Evolutionary conservation across 345 rosid species (phyloP).

Genomic region (Anacardium occidentale): DNA sequence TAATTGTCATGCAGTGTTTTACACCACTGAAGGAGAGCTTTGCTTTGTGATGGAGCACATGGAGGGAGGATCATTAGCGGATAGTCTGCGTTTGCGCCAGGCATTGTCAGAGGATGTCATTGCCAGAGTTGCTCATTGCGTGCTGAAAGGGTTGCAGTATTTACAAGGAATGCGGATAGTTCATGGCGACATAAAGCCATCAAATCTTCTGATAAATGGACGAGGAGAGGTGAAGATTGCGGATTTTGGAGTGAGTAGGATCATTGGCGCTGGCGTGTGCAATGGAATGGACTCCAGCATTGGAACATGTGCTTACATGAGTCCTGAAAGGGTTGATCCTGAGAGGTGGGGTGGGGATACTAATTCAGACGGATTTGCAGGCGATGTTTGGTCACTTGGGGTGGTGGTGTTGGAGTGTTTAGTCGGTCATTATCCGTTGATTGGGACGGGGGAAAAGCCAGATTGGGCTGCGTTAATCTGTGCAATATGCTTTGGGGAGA

Average conservation of each 20-base stretch:
- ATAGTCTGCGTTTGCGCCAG: slow-evolving; percentile 24
- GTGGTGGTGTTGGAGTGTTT: slow-evolving; percentile 59
- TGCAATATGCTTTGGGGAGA: slow-evolving; percentile 51
- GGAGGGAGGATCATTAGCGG: slow-evolving; percentile 54
- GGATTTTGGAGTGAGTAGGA: slow-evolving; percentile 21
- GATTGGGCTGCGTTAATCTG: slow-evolving; percentile 61
- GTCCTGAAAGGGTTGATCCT: slow-evolving; percentile 64
- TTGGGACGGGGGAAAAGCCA: slow-evolving; percentile 46
- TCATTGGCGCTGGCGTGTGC: no score
- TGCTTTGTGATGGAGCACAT: slow-evolving; percentile 68
- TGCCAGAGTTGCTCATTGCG: slow-evolving; percentile 35
- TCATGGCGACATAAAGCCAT: slow-evolving; percentile 71
- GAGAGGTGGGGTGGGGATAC: slow-evolving; percentile 45
- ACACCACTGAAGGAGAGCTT: slow-evolving; percentile 29
- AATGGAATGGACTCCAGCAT: slow-evolving; percentile 21
- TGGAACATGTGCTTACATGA: slow-evolving; percentile 78
- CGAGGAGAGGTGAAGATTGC: slow-evolving; percentile 61
- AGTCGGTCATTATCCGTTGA: slow-evolving; percentile 61
- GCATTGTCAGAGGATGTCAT: slow-evolving; percentile 35
- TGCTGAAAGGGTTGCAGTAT: slow-evolving; percentile 48
- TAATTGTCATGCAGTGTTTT: slow-evolving; percentile 23
- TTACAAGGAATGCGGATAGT: slow-evolving; percentile 53
- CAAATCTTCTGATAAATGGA: slow-evolving; percentile 50
- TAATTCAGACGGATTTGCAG: slow-evolving; percentile 41
- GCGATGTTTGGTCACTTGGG: slow-evolving; percentile 69